phyloP scores from a whole-genome alignment of 2,329 filamentous ascomycete genomes.

The Furcasterigmium sp. region DNA sequence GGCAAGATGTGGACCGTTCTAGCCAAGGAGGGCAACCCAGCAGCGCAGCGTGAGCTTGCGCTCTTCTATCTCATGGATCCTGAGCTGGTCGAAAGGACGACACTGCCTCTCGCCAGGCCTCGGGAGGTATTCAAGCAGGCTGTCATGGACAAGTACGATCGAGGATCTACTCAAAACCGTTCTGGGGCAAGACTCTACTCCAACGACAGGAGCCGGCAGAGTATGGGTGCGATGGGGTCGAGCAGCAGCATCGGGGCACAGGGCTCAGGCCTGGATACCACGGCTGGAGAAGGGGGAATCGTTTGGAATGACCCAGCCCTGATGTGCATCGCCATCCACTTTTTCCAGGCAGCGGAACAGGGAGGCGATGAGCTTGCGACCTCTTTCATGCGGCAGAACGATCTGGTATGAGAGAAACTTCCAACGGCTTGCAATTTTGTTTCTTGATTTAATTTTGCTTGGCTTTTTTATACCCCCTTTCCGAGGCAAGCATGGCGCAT shows the following conservation, averaged over 20 bases:
- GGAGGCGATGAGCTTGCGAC: conserved; percentile 84
- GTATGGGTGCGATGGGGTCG: conserved; percentile 4
- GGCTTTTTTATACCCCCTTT: too few species aligned
- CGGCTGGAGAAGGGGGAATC: conserved; percentile 35
- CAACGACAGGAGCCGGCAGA: conserved; percentile 11
- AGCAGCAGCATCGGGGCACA: conserved; percentile 17
- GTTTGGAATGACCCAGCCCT: conserved; percentile 74
- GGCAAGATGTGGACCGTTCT: conserved; percentile 89
- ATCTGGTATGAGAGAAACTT: conserved; percentile 19
- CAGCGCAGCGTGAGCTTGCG: conserved; percentile 86
- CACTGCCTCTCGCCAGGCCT: conserved; percentile 77
- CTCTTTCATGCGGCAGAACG: conserved; percentile 71
- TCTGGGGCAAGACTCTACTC: conserved; percentile 13
- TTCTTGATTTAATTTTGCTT: too few species aligned
- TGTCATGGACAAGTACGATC: conserved; percentile 66
- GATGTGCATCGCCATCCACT: conserved; percentile 93
- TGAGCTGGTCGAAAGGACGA: conserved; percentile 74
- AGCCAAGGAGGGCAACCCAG: conserved; percentile 83
- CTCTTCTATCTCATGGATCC: conserved; percentile 92
- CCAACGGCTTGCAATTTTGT: too few species aligned
- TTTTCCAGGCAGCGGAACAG: conserved; percentile 86
- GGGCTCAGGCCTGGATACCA: conserved; percentile 18
- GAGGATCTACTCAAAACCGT: conserved; percentile 17
- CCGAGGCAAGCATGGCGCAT: too few species aligned
- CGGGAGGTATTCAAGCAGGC: conserved; percentile 87